Base-by-base conservation (phyloP, 75 land plant genomes). In the Pinus albicaulis region DNA sequence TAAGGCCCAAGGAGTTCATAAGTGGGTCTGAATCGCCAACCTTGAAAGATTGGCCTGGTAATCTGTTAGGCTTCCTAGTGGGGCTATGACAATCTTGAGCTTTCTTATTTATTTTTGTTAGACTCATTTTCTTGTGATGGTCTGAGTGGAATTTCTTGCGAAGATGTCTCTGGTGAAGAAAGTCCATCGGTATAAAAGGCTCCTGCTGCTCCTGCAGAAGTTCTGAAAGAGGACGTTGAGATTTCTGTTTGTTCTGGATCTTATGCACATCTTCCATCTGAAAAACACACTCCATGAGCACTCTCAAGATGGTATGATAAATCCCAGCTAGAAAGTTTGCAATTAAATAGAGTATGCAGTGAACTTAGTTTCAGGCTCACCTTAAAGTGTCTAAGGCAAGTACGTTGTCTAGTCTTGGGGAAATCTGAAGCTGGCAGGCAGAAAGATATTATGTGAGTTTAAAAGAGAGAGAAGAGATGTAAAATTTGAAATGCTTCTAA, bases 201-300 rank as follows among this genome's bases (percentile, higher is more conserved):
- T 66, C 70, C 70, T 38, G 70, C 70, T 36, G 23, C 44, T 66
- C 70, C 15, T 66, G 70, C 48, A 66, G 31, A 19, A 66, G 22
- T 38, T 66, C 7, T 38, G 70, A 66, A 38, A 66, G 70, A 36
- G 70, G 6, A 15, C 5, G 26, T 23, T 24, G 24, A 24, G 13
- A 26, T 61, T 23, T 61, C 28, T 61, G 64, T 25, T 61, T 25
- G 15, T 8, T 24, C 13, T 25, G 64, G 24, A 60, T 1, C 52
- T 48, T 48, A 7, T 8, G 52, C 52, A 48, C 52, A 48, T 48
- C 52, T 48, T 48, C 52, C 52, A 48, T 48, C 52, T 48, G 52
- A 11, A 60, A 60, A 23, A 23, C 2, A 60, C 62, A 20, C 6
- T 20, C 25, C n/a, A 10, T 60, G 7, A 0, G 24, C 23, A n/a